Evolutionary conservation across 2,329 filamentous ascomycete species (phyloP), one percentile per base, ranked within the genome.

Genomic region (Fusarium sp.): DNA sequence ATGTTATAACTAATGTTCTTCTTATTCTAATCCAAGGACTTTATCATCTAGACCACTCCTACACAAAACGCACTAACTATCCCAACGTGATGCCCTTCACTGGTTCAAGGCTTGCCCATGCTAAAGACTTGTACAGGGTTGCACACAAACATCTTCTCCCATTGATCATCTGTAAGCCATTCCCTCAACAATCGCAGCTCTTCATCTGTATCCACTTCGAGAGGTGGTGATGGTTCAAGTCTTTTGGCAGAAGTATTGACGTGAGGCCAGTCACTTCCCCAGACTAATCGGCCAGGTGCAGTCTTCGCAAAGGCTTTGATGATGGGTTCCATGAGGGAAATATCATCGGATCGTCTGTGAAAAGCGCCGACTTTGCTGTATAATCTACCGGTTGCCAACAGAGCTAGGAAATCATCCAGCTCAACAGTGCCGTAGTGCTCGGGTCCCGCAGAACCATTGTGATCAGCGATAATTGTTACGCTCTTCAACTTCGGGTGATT

Each of bases 241-340:
- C 58, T 48, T 40, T 27, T 47, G 4, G 30, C 24, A 29, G 58
- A 15, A 16, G 48, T 16, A 13, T 64, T 48, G 16, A 41, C 48
- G 13, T 64, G 58, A 41, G 61, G 61, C 47, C 61, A 64, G 24
- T 64, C 61, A 11, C 58, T 56, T 25, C 58, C 58, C 61, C 61
- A 62, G 1, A 64, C 18, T 0, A 56, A 30, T 0, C 44, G 25
- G 13, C 6, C 2, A 3, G 58, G 30, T 4, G 40, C 56, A 1
- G 20, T 3, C 3, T 48, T 48, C 2, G 20, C 24, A 4, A 56
- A 29, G 5, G 34, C 4, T 6, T 45, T 45, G 4, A 64, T n/a
- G 4, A 64, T 13, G 2, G 44, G 48, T 5, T 48, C 16, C 58
- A 62, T 56, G 2, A 48, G 30, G 0, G 27, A 1, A 1, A 62